A percentile compares a stretch with the other conserved stretches of the same genome.
Evolutionary conservation across 768 basidiomycete species (phyloP).

Genomic region (Candolleomyces eurysporus): DNA sequence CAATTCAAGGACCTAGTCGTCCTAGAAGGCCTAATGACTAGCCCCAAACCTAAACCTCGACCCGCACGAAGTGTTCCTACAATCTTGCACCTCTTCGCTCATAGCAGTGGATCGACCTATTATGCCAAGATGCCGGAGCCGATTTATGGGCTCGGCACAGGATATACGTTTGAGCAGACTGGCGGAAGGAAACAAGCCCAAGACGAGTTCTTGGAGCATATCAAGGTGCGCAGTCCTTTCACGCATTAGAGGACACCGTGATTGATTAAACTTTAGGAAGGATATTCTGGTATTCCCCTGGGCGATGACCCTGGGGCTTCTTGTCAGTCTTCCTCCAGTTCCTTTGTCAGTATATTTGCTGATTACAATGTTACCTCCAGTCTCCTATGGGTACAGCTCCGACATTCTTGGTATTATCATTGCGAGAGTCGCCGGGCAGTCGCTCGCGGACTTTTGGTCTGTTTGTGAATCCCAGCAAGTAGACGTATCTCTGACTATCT

Average conservation of each 20-base stretch:
- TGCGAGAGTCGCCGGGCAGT: slow-evolving; percentile 24
- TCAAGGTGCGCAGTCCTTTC: slow-evolving; percentile 16
- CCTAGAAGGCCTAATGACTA: slow-evolving; percentile 13
- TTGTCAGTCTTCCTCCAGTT: slow-evolving; percentile 14
- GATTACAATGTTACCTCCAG: slow-evolving; percentile 8
- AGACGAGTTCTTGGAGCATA: slow-evolving; percentile 19
- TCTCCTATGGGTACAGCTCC: slow-evolving; percentile 27
- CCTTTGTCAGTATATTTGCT: not conserved
- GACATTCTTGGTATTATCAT: slow-evolving; percentile 30
- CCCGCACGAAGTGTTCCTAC: slow-evolving; percentile 20
- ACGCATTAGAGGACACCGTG: not conserved
- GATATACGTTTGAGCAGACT: slow-evolving; percentile 17
- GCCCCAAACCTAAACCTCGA: slow-evolving; percentile 4
- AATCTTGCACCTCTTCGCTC: slow-evolving; percentile 24
- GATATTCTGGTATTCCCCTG: slow-evolving; percentile 22
- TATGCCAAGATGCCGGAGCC: not conserved
- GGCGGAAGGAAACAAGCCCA: slow-evolving; percentile 10
- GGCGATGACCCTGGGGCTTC: slow-evolving; percentile 27
- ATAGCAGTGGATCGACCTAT: slow-evolving; percentile 27
- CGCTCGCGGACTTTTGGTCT: slow-evolving; percentile 27
- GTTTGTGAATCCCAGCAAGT: not conserved
- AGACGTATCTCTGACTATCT: not conserved
- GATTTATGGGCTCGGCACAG: not conserved
- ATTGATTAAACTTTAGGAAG: slow-evolving; percentile 14
- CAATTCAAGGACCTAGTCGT: slow-evolving; percentile 8